Percentiles rank a stretch among this genome's conserved stretches.
These are phyloP conservation scores for Epichloe amarillans DNA, from an alignment of 2,329 filamentous ascomycete genomes.

Conservation along the genomic window DNA sequence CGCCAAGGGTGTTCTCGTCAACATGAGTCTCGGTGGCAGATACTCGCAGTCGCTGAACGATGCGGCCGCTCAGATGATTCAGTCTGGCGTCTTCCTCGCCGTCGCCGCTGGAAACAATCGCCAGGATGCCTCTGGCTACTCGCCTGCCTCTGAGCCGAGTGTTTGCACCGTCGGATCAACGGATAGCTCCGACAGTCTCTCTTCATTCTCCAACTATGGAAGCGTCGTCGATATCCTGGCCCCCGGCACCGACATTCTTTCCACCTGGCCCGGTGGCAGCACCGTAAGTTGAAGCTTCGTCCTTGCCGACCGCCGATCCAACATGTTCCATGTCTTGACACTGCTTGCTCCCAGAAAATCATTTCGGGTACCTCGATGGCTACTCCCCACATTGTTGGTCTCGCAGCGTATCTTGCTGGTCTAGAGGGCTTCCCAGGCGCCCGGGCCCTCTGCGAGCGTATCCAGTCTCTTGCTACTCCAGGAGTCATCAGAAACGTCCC, in stretches of 20 bases:
- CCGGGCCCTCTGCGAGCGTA: slow-evolving; percentile 8
- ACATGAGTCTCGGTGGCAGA: slow-evolving; percentile 42
- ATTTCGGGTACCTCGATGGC: slow-evolving; percentile 34
- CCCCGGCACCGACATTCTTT: slow-evolving; percentile 32
- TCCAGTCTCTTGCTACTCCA: slow-evolving; percentile 1
- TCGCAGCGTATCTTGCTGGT: slow-evolving; percentile 31
- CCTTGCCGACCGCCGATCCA: neutral
- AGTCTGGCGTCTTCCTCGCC: slow-evolving; percentile 35
- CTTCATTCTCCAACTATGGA: slow-evolving; percentile 40
- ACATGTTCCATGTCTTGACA: neutral
- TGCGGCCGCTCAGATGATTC: slow-evolving; percentile 32
- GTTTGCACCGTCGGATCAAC: slow-evolving; percentile 44
- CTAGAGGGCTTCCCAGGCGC: slow-evolving; percentile 18
- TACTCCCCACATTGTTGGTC: slow-evolving; percentile 27
- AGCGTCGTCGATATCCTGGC: slow-evolving; percentile 35
- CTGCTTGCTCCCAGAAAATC: slow-evolving; percentile 13
- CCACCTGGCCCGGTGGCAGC: slow-evolving; percentile 31
- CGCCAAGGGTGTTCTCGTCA: slow-evolving; percentile 34
- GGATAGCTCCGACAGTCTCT: slow-evolving; percentile 22
- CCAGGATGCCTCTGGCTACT: slow-evolving; percentile 28
- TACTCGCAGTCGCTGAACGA: slow-evolving; percentile 33
- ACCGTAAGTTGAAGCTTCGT: slow-evolving; percentile 9
- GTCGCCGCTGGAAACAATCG: slow-evolving; percentile 42
- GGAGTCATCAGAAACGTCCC: slow-evolving; percentile 14
- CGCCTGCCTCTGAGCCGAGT: slow-evolving; percentile 32